Base-by-base conservation (phyloP, 768 basidiomycete species). In the Tylopilus sp. region DNA sequence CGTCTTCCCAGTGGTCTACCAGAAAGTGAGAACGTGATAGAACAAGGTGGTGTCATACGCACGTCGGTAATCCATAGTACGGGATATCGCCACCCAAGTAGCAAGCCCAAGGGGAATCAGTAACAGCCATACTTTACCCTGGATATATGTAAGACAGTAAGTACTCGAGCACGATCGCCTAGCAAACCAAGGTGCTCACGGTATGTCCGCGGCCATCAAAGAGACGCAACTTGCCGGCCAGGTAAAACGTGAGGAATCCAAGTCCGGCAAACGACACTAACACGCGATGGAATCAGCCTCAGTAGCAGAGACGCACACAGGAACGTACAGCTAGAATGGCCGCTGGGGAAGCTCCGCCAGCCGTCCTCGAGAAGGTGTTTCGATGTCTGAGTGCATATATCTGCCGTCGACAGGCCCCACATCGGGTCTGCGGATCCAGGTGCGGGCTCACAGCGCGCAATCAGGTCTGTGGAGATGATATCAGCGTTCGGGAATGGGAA, bases 21-120 rank as follows among this genome's bases (percentile, higher is more conserved):
- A 12, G 18, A 23, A 33, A 43, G 42, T 40, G 12, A 50, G 40
- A 20, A 46, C 2, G 55, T 10, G n/a, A 3, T 3, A 12, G n/a
- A 26, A 13, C 17, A 31, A 40, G 4, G 15, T 3, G 26, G 17
- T 7, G 25, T 36, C 3, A n/a, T 8, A 78, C 83, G 52, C 63
- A 90, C 88, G 91, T 56, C 93, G 79, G 58, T 88, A 87, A 67
- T 95, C 94, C 88, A 95, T 94, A 0, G 90, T 94, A n/a, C 94
- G 82, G 5, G 86, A 85, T 51, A 92, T 79, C 5, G 88, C 88
- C 3, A 91, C 81, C 8, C 86, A 72, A 5, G 81, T 72, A 1
- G 92, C 93, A 2, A 78, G 86, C 11, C 83, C 69, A 33, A 95
- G 78, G 1, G 95, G 95, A 0, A 79, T 62, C 1, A 95, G 66